These are phyloP conservation scores for Dichomitus squalens DNA, from an alignment of 1,284 basidiomycete genomes.

Conservation along the genomic window DNA sequence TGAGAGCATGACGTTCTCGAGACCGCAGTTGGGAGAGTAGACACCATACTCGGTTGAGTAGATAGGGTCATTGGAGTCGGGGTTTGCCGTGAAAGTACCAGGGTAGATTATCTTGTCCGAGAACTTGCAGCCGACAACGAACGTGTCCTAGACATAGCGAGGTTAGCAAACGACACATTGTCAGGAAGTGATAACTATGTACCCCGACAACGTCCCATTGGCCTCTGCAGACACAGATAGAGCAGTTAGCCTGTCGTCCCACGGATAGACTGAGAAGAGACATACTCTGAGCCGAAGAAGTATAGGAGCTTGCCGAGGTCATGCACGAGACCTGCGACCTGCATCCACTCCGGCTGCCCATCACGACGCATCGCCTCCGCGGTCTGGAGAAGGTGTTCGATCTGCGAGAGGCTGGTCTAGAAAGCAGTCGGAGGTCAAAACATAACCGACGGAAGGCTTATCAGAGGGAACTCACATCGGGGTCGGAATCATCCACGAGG, in stretches of 20 bases:
- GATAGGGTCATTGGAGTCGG: slow-evolving; percentile 70
- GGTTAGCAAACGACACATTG: slow-evolving; percentile 2
- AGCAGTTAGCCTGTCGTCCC: slow-evolving; percentile 3
- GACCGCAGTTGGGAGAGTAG: slow-evolving; percentile 82
- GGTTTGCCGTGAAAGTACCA: slow-evolving; percentile 82
- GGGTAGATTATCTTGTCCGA: slow-evolving; percentile 86
- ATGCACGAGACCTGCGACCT: slow-evolving; percentile 85
- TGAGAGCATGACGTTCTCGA: slow-evolving; percentile 89
- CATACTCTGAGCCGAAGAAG: slow-evolving; percentile 75
- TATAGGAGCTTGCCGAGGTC: slow-evolving; percentile 86
- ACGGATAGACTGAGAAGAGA: background rate
- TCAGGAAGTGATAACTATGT: slow-evolving; percentile 31
- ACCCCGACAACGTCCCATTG: slow-evolving; percentile 94
- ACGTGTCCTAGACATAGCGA: slow-evolving; percentile 64
- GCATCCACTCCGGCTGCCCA: slow-evolving; percentile 91
- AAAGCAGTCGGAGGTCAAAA: slow-evolving; percentile 5
- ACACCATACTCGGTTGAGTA: slow-evolving; percentile 85
- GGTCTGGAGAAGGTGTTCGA: slow-evolving; percentile 89
- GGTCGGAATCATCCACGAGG: slow-evolving; percentile 87
- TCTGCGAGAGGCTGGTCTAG: slow-evolving; percentile 80
- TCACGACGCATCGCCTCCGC: slow-evolving; percentile 90
- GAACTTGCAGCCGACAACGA: slow-evolving; percentile 86
- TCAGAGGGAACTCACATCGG: slow-evolving; percentile 53
- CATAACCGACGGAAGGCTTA: background rate
- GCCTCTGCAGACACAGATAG: slow-evolving; percentile 43